Percentiles rank a stretch among this genome's conserved stretches.
Conservation (phyloP, 1,139 yeast genomes). For the Suhomyces choctaworum region DNA sequence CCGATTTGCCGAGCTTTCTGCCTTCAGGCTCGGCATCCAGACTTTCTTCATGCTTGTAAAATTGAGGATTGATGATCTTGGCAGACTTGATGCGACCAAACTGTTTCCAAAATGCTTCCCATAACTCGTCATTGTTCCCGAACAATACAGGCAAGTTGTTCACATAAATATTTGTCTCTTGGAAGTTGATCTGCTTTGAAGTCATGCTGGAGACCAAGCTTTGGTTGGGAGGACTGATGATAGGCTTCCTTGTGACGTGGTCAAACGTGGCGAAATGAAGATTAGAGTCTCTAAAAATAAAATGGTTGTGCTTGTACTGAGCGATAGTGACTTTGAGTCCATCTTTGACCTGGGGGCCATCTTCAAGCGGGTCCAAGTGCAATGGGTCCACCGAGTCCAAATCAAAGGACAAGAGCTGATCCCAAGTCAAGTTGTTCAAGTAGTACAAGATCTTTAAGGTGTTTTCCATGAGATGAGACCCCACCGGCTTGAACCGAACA, state of each 20-base stretch:
- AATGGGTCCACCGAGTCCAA: conserved; percentile 13
- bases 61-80: conserved; percentile 46
- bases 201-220: conserved; percentile 15
- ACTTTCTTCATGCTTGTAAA: conserved; percentile 22
- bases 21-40: conserved; percentile 16
- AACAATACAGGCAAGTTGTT: conserved; percentile 50
- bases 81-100: conserved; percentile 47
- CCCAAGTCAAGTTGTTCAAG: conserved; percentile 29
- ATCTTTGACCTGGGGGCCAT: conserved; percentile 27
- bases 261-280: conserved; percentile 10
- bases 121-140: conserved; percentile 38
- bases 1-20: conserved; percentile 11
- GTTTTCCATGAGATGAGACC: conserved; percentile 18
- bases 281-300: conserved; percentile 21
- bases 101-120: conserved; percentile 44
- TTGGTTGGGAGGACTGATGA: conserved; percentile 12
- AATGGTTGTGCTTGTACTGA: conserved; percentile 43
- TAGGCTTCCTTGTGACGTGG: not conserved
- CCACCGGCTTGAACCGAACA: conserved; percentile 25
- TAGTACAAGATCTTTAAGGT: conserved; percentile 35
- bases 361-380: conserved; percentile 8
- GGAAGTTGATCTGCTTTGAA: conserved; percentile 36
- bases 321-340: conserved; percentile 36
- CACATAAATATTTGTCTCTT: conserved; percentile 61
- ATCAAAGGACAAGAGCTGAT: conserved; percentile 26